These are phyloP conservation scores for Colletotrichum euphorbiae DNA, from an alignment of 2,329 filamentous ascomycete genomes.

Conservation along the genomic window DNA sequence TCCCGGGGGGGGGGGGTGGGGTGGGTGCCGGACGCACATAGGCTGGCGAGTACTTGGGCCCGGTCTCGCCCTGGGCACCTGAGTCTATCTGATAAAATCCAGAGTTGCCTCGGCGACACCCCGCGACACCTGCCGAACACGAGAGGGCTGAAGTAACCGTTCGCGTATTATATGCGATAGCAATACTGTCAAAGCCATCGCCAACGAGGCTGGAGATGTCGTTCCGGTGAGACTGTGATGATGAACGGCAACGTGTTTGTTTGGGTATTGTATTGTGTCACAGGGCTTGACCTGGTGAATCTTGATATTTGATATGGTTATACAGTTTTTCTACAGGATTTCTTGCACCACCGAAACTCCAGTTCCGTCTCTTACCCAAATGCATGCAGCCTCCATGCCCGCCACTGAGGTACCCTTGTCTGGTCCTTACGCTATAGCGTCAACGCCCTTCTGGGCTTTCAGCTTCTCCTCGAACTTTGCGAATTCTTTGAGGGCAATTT, in stretches of 20 bases:
- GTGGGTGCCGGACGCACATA: background rate
- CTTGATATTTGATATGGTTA: slow-evolving; percentile 12
- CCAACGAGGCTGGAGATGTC: background rate
- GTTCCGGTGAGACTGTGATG: slow-evolving; percentile 10
- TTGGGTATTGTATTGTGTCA: slow-evolving; percentile 33
- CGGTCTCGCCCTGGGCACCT: slow-evolving; percentile 15
- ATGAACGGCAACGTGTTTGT: slow-evolving; percentile 6
- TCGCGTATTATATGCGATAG: no score
- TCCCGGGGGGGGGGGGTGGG: no score
- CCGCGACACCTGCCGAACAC: slow-evolving; percentile 17
- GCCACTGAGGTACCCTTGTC: no score
- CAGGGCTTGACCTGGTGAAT: slow-evolving; percentile 10
- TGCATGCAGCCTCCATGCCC: background rate
- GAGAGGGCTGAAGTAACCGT: background rate
- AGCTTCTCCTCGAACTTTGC: slow-evolving; percentile 92
- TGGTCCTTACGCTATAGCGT: slow-evolving; percentile 23
- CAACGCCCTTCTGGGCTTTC: slow-evolving; percentile 63
- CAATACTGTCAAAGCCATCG: background rate
- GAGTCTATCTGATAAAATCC: slow-evolving; percentile 4
- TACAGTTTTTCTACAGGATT: slow-evolving; percentile 31
- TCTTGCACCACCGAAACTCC: background rate
- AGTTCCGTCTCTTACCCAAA: background rate
- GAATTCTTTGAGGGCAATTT: slow-evolving; percentile 88
- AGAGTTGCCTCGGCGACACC: background rate
- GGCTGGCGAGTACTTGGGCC: slow-evolving; percentile 12